A percentile compares a stretch with the other conserved stretches of the same genome.
Evolutionary conservation across 768 basidiomycete genomes (phyloP).

Genomic region (Phaeotremella skinneri): DNA sequence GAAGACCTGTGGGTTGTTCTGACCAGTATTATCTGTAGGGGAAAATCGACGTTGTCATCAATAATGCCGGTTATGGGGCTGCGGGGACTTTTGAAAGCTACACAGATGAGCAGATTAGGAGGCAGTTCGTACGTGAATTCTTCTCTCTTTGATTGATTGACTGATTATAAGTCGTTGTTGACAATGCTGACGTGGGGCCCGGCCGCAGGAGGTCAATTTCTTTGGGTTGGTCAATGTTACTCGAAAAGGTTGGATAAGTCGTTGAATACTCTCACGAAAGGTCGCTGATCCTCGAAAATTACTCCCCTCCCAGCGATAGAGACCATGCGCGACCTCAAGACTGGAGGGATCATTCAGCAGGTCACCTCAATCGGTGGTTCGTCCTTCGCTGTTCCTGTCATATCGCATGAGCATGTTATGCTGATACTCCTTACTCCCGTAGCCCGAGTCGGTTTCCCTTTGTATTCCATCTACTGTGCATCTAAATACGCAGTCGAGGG

Average conservation of each 20-base stretch:
- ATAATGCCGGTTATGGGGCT: slow-evolving; percentile 27
- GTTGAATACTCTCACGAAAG: no score
- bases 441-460: slow-evolving; percentile 19
- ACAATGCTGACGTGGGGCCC: not conserved
- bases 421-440: no score
- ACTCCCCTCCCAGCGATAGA: slow-evolving; percentile 14
- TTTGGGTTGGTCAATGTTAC: slow-evolving; percentile 27
- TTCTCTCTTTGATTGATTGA: not conserved
- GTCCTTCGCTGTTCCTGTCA: no score
- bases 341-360: slow-evolving; percentile 27
- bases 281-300: no score
- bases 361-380: slow-evolving; percentile 24
- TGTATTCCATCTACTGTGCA: slow-evolving; percentile 13
- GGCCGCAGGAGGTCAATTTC: slow-evolving; percentile 23
- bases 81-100: slow-evolving; percentile 20
- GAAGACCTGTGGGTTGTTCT: no score
- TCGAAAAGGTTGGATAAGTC: slow-evolving; percentile 1
- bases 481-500: slow-evolving; percentile 27
- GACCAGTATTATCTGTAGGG: no score
- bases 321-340: slow-evolving; percentile 24
- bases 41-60: slow-evolving; percentile 12
- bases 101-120: slow-evolving; percentile 22
- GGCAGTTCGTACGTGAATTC: slow-evolving; percentile 13
- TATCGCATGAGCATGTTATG: no score
- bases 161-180: not conserved